Base-by-base conservation (phyloP, 2,329 filamentous ascomycete genomes). In the Colletotrichum gloeosporioides region DNA sequence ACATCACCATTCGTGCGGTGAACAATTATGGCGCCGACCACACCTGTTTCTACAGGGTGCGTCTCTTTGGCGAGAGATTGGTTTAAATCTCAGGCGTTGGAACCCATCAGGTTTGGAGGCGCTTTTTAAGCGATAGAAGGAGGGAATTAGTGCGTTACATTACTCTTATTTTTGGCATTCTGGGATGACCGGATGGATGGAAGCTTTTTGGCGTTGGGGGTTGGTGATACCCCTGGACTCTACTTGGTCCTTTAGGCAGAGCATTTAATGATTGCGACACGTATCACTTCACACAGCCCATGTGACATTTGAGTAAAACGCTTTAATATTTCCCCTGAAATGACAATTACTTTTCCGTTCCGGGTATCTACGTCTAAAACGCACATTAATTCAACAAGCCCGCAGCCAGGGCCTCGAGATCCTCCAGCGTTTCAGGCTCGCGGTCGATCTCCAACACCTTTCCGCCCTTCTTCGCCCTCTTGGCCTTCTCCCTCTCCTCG, bases 351-450 rank as follows among this genome's bases (percentile, higher is more conserved):
- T 62, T 70, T 75, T 59, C 61, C 55, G 31, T 64, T 71, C 57
- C 64, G 82, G 81, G 81, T 84, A 83, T 84, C 79, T 76, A 78
- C 76, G 78, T 77, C 75, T 72, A 77, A 66, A 82, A 64, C 29
- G 36, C 27, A 64, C 59, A 71, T 55, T 74, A 76, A 32, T 76
- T 76, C 59, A 98, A 84, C 83, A 97, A 85, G 5, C 93, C 94
- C 61, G 93, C 91, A 71, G 95, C 95, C 85, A 96, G 85, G 55
- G 93, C 92, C 86, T 96, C 95, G 80, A 96, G 88, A 84, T 96
- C 94, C 83, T 95, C 93, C 80, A 96, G 86, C 57, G 94, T 96
- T 85, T 96, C 93, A 15, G 94, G 94, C 86, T 95, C 93, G 69
- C 92, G 90, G 16, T 89, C 89, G 80, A 91, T 88, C 85, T 91